A percentile compares a stretch with the other conserved stretches of the same genome.
These are phyloP conservation scores for Myotisia sp. DNA, from an alignment of 2,329 filamentous ascomycete species.

Conservation along the genomic window DNA sequence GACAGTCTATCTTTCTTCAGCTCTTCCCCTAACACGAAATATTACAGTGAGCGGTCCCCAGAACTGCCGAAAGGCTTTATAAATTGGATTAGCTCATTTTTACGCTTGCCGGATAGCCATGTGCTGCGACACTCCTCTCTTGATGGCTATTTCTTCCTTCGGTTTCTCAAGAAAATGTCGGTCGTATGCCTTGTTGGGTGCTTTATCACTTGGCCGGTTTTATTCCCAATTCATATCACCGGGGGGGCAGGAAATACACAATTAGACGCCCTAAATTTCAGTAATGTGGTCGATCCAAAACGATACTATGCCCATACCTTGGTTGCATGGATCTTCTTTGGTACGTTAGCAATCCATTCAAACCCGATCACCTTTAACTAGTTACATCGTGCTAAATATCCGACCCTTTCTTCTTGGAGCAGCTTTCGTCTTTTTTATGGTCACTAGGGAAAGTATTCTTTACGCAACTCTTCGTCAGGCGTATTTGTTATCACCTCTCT, in stretches of 20 bases:
- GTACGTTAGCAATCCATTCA: constrained; percentile 21
- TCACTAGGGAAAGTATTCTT: constrained; percentile 76
- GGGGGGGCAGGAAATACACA: constrained; percentile 54
- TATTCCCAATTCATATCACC: constrained; percentile 77
- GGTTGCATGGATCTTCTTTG: constrained; percentile 66
- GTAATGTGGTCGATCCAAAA: constrained; percentile 52
- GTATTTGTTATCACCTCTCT: constrained; percentile 71
- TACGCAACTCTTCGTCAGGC: constrained; percentile 85
- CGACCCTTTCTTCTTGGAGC: constrained; percentile 3
- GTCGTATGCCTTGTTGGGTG: constrained; percentile 70
- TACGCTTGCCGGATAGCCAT: constrained; percentile 52
- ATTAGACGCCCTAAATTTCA: constrained; percentile 65
- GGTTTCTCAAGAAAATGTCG: constrained; percentile 66
- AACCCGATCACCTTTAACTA: neutral
- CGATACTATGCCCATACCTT: constrained; percentile 68
- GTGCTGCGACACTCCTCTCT: constrained; percentile 83
- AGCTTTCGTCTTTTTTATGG: constrained; percentile 65
- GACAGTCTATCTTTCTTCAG: too few relatives aligned
- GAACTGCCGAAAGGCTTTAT: constrained; percentile 34
- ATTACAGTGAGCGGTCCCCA: constrained; percentile 33
- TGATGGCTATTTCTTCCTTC: constrained; percentile 82
- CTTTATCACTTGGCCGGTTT: constrained; percentile 69
- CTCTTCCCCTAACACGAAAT: neutral
- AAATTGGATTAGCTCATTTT: constrained; percentile 42
- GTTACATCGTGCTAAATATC: neutral